Conservation (phyloP, 208 protist species). For the Acanthamoeba lenticulata region DNA sequence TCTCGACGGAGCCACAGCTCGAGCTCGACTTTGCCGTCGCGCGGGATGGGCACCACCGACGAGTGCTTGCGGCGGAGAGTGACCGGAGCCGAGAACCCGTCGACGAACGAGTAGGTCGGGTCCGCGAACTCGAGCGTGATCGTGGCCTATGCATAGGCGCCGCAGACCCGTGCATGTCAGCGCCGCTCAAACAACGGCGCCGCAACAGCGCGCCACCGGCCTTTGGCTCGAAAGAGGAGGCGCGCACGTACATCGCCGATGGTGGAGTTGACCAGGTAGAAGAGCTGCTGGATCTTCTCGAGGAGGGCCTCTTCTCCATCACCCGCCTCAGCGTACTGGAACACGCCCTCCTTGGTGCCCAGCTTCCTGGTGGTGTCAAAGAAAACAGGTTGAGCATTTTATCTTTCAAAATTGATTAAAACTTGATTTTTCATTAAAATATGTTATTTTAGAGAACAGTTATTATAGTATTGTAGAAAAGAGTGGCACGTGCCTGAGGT, state of each 20-base stretch:
- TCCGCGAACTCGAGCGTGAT: conserved; percentile 34
- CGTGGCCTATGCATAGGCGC: too few species aligned
- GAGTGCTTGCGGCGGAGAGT: conserved; percentile 11
- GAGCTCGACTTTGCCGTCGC: conserved; percentile 3
- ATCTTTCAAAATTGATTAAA: too few species aligned
- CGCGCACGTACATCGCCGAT: neutral
- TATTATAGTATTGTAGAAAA: neutral
- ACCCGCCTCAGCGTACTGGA: conserved; percentile 69
- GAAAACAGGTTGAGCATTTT: too few species aligned
- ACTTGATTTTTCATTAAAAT: too few species aligned
- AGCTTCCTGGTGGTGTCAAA: neutral
- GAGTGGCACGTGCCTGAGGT: neutral
- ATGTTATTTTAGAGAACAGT: too few species aligned
- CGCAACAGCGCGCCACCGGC: neutral
- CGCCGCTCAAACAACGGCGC: neutral
- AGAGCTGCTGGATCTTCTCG: conserved; percentile 76
- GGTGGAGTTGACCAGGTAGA: conserved; percentile 55
- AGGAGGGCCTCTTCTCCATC: conserved; percentile 72
- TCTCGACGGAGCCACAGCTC: conserved; percentile 30
- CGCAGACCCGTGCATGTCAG: too few species aligned
- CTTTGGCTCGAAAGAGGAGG: neutral
- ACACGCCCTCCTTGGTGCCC: conserved; percentile 52
- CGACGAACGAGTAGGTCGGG: neutral
- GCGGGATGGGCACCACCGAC: conserved; percentile 22
- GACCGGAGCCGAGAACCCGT: conserved; percentile 40